Base-by-base conservation (phyloP, 164 flowering plant genomes). In the Aristolochia fimbriata region DNA sequence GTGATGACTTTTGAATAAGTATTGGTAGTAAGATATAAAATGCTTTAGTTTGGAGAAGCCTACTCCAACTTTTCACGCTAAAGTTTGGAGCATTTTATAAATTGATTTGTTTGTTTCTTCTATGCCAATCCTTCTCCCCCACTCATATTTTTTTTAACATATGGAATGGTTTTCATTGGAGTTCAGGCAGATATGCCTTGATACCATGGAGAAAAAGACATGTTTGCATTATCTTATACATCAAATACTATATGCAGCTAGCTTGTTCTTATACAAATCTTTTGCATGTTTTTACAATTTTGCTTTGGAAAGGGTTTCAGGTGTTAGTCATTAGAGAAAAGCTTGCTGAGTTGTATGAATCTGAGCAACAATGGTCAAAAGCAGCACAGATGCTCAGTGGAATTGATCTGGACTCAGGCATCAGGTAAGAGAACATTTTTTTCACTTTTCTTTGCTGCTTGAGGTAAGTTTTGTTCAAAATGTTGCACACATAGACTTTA, bases 371-470 rank as follows among this genome's bases (percentile, higher is more conserved):
- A 53, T 90, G 99, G 97, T 93, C 97, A 64, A 90, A 83, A 76
- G 99, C 99, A 68, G 99, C 99, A 47, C 97, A 86, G 75, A 93
- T 93, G 97, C 97, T 93, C 22, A 93, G 99, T 66, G 99, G 99
- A 60, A 93, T 93, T 70, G 97, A 90, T 76, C 66, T 93, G 43
- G 99, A 93, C 65, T 88, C 97, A 51, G 83, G 81, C 69, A 90
- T 93, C 86, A 90, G 99, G 99, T 90, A 23, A 43, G 75, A 31
- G n/a, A 49, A 22, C 24, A 31, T 60, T 50, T 3, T 50, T 3
- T 12, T 37, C 43, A 37, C 43, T 37, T 37, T 37, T 24, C 11
- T n/a, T 45, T 31, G 23, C 24, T 54, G 51, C 24, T 37, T 37
- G 22, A 53, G 30, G 11, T 22, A 22, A 51, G 58, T 10, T 51